These are phyloP conservation scores for Buxus sempervirens DNA, from an alignment of 164 flowering plant genomes.

Conservation along the genomic window DNA sequence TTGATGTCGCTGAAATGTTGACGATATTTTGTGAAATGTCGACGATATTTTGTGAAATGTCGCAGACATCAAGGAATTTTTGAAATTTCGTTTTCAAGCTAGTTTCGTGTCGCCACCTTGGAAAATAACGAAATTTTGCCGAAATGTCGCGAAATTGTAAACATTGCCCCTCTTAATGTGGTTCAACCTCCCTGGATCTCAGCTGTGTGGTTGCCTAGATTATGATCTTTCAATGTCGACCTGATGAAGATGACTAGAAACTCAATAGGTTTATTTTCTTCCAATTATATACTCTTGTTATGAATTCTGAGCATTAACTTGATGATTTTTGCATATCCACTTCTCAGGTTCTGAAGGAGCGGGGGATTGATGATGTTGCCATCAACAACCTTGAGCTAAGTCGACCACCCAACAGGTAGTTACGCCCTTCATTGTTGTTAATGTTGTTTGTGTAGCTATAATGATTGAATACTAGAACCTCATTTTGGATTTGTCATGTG, in stretches of 20 bases:
- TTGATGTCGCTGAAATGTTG: no score
- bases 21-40: no score
- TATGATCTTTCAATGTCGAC: no score
- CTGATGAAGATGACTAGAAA: background rate
- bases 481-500: background rate
- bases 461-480: background rate
- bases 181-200: no score
- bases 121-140: no score
- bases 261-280: background rate
- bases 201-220: no score
- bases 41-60: no score
- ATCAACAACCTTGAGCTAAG: slow-evolving; percentile 32
- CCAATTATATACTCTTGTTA: background rate
- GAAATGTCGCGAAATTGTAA: no score
- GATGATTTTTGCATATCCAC: slow-evolving; percentile 6
- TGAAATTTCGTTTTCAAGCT: no score
- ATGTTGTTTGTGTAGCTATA: background rate
- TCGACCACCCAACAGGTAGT: slow-evolving; percentile 55
- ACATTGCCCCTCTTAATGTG: no score
- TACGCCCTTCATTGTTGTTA: background rate
- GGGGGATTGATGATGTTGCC: slow-evolving; percentile 59
- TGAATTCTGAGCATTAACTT: background rate
- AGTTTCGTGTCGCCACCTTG: no score
- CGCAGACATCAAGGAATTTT: no score
- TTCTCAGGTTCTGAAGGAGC: slow-evolving; percentile 80